phyloP scores from a whole-genome alignment of 2,329 filamentous ascomycete species.

The Aspergillus melleus region DNA sequence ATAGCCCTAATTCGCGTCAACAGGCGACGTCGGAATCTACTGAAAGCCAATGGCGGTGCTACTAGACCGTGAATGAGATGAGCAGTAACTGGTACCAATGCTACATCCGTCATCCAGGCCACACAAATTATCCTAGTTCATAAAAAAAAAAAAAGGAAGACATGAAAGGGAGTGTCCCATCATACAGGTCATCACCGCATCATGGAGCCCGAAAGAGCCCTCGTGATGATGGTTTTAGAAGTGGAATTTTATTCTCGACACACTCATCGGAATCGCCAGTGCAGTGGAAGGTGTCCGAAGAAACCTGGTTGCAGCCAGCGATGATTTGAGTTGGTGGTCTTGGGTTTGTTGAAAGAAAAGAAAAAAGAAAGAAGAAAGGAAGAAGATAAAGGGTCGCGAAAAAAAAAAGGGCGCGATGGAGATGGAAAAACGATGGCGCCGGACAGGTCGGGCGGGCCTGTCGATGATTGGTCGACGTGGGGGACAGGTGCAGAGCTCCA shows the following conservation, averaged over 20 bases:
- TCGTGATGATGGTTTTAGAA: slow-evolving; percentile 84
- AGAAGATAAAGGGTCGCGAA: slow-evolving; percentile 19
- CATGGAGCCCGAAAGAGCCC: slow-evolving; percentile 43
- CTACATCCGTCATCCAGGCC: neutral
- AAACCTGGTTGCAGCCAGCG: slow-evolving; percentile 54
- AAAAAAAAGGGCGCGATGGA: slow-evolving; percentile 19
- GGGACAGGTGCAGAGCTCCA: neutral
- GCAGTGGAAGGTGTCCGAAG: slow-evolving; percentile 50
- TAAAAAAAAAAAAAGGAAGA: neutral
- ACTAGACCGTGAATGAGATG: neutral
- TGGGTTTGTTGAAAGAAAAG: slow-evolving; percentile 49
- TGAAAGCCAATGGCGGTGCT: neutral
- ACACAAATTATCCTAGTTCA: neutral
- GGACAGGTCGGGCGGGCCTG: slow-evolving; percentile 17
- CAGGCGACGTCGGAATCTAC: neutral
- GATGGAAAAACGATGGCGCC: slow-evolving; percentile 35
- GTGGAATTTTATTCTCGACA: slow-evolving; percentile 68
- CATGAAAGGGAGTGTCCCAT: slow-evolving; percentile 36
- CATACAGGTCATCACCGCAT: slow-evolving; percentile 50
- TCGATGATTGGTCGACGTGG: slow-evolving; percentile 29
- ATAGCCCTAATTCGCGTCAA: neutral
- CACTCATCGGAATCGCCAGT: slow-evolving; percentile 70
- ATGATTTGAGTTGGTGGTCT: slow-evolving; percentile 77
- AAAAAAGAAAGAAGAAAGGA: slow-evolving; percentile 28
- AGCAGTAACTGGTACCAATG: neutral